Base-by-base conservation (phyloP, 495 filamentous ascomycete species). In the Gamarada debralockiae region DNA sequence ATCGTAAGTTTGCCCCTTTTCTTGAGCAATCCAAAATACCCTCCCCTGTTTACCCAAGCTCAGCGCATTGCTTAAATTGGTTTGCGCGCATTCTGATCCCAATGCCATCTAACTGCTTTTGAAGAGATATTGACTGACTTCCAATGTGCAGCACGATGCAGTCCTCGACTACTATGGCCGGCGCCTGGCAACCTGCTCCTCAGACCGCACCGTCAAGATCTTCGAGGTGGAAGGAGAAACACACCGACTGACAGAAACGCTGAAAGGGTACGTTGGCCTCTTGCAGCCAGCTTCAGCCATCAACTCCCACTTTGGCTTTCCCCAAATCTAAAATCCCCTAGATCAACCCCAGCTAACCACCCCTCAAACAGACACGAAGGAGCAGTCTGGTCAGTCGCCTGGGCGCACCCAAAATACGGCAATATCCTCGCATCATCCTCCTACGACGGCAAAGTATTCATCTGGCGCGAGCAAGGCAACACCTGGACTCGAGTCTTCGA, bases 191-290 rank as follows among this genome's bases (percentile, higher is more conserved):
- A 99, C 93, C 60, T 97, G 93, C 70, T 96, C 91, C 18, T 96
- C 92, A 50, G 93, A 99, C 71, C 90, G 90, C 67, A 97, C 92
- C 43, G 95, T 99, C 75, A 97, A 97, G 73, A 96, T 99, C 67
- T 99, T 97, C 63, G 93, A 97, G 73, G 86, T 97, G 45, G 93
- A 97, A 69, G 90, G 92, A 57, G 90, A 96, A 64, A 80, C 86
- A 59, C 93, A 99, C 70, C 80, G 89, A 43, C 73, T 97, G 47
- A 84, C 86, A 21, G 93, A 97, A 74, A 98, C 93, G 29, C 75
- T 97, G 58, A 95, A 93, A 71, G 92, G 92, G 92, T 95, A 82
- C 53, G 75, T 56, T 22, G 40, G 15, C n/a, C 38, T 37, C 31
- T 43, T 41, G 34, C n/a, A 18, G 25, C 15, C 21, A 13, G 20